Evolutionary conservation across 75 land plant species (phyloP), one percentile per base, ranked within the genome.

Genomic region (Sequoia sempervirens): DNA sequence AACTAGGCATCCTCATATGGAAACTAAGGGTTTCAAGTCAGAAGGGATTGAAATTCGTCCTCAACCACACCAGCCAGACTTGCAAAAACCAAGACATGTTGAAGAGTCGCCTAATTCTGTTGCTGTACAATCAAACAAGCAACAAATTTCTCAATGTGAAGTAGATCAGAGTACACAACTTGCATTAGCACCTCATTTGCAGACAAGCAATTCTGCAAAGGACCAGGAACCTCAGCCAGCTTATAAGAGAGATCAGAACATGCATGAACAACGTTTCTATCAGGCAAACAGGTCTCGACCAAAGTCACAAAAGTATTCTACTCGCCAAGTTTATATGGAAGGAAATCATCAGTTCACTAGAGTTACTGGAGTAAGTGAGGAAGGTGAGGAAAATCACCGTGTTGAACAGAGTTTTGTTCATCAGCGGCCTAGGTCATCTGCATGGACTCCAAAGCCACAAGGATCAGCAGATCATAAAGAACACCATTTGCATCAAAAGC

Each of bases 161-260:
- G 46, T 14, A 43, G 32, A 26, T 45, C 50, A n/a, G 80, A 43
- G 4, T n/a, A 78, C 45, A 43, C 80, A 78, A 45, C 50, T n/a
- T 78, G 80, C 80, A 45, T 23, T 52, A 45, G 28, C 12, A 52
- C 32, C 28, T 43, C 28, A 78, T 78, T 78, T 45, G 32, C 80
- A 45, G 47, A 78, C 80, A 45, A 45, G 50, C 46, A 43, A 78
- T n/a, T 26, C 41, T 45, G 50, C 30, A 45, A 78, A 78, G 46
- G 80, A n/a, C 1, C 30, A 78, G 5, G 47, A 41, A 1, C 14
- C 80, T 78, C 52, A 78, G 14, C 32, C 45, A 52, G 46, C 80
- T 78, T 78, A 30, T 78, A 78, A 78, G 46, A 78, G 80, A 47
- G 80, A 78, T 6, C 80, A 78, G 30, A 78, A 78, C 30, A 40